phyloP scores from a whole-genome alignment of 2,329 filamentous ascomycete species.

The Xylaria digitata region DNA sequence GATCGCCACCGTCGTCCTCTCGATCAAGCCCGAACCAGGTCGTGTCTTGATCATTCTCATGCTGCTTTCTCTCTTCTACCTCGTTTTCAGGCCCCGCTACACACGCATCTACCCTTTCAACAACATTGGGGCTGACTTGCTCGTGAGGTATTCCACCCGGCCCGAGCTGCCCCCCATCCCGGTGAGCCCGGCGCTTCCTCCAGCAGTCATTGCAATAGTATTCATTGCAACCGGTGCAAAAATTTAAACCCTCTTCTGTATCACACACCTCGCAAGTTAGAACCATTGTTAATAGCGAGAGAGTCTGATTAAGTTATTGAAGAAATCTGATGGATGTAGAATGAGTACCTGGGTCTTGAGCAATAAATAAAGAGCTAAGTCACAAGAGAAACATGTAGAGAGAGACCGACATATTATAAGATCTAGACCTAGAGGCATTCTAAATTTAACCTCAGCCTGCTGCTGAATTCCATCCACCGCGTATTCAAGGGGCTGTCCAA shows the following conservation, averaged over 20 bases:
- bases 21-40: constrained; percentile 11
- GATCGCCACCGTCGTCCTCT: constrained; percentile 7
- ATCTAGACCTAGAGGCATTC: too few relatives aligned
- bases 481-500: too few relatives aligned
- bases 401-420: too few relatives aligned
- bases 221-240: constrained; percentile 16
- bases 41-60: constrained; percentile 6
- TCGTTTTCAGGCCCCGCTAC: constrained; percentile 8
- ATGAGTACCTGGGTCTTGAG: too few relatives aligned
- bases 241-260: not conserved
- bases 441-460: too few relatives aligned
- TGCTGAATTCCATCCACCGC: too few relatives aligned
- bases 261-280: not conserved
- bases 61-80: constrained; percentile 6
- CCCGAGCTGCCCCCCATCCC: constrained; percentile 2
- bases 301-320: too few relatives aligned
- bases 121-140: constrained; percentile 3
- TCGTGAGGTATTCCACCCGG: constrained; percentile 6
- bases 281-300: too few relatives aligned
- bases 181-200: constrained; percentile 2
- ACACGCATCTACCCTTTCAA: not conserved
- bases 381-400: too few relatives aligned
- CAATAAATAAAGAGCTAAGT: too few relatives aligned
- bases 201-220: constrained; percentile 7
- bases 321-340: too few relatives aligned